These are phyloP conservation scores for Sclerotinia spermophila DNA, from an alignment of 2,329 filamentous ascomycete genomes.

Conservation along the genomic window DNA sequence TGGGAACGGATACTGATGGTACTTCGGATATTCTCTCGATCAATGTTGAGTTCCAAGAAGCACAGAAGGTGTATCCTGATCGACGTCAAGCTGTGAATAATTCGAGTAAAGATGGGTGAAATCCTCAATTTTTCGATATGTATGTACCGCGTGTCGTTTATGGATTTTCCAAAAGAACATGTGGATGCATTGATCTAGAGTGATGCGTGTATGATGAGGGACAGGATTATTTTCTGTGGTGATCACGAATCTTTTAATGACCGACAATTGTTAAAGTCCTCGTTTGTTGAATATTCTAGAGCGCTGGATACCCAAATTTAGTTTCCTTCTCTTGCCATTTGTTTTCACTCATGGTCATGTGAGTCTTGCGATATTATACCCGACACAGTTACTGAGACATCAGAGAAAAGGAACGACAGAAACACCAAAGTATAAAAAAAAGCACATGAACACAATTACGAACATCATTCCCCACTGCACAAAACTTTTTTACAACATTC, in stretches of 20 bases:
- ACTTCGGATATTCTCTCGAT: neutral
- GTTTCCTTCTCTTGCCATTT: neutral
- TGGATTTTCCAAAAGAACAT: neutral
- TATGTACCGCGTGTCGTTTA: neutral
- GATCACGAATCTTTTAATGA: neutral
- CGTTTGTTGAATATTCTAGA: neutral
- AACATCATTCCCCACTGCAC: neutral
- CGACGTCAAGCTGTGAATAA: neutral
- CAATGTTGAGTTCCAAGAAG: neutral
- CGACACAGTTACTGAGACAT: neutral
- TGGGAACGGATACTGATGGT: neutral
- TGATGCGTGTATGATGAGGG: neutral
- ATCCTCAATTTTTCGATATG: neutral
- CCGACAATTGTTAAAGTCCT: neutral
- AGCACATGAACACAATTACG: neutral
- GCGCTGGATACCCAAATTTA: neutral
- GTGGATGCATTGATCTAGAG: neutral
- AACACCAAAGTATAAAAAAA: neutral
- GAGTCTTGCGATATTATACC: neutral
- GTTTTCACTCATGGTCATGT: neutral
- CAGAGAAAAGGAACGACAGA: neutral
- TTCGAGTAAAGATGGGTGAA: neutral
- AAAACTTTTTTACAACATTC: neutral
- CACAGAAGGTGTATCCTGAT: neutral
- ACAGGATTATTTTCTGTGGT: neutral